Base-by-base conservation (phyloP, 1,284 basidiomycete genomes). In the Ustilago trichophora region DNA sequence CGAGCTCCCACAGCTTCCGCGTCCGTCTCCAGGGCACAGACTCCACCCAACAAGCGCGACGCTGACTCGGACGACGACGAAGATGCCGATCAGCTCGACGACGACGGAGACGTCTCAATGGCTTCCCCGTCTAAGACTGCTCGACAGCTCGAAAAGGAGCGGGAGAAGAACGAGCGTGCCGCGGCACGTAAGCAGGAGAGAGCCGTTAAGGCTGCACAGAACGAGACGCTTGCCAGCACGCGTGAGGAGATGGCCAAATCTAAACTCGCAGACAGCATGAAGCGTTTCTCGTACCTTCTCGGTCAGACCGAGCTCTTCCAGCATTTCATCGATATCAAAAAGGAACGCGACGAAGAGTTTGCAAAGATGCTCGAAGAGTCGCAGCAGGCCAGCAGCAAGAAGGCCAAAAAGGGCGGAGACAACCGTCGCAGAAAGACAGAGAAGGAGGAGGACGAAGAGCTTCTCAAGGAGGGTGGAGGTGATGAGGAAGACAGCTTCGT, bases 291-390 rank as follows among this genome's bases (percentile, higher is more conserved):
- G 45, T 80, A 80, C 51, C 60, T 80, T 16, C 72, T 80, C 27
- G 79, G 75, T 22, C 79, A 80, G 66, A 80, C 79, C 15, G 79
- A 80, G 56, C 73, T 80, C 43, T 80, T 80, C 65, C 79, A 80
- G 67, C 79, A 80, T 57, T 80, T 80, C 54, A 78, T 80, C 56
- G 78, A 80, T 50, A 76, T 80, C 58, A 80, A 80, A 47, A 78
- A 88, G 84, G 88, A 92, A 51, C 88, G 92, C 29, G 94, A 98
- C 83, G 93, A 94, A 13, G 90, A 94, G 77, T 98, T 98, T 80
- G 93, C 93, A 0, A 88, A 88, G 4, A 84, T 98, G 80, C 85
- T 98, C 57, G 71, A 78, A 27, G 92, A 93, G 40, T 82, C 82
- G 49, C 77, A 81, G 50, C 42, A 71, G 38, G 53, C 68, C 26